Evolutionary conservation across 306 rosid species (phyloP).

Genomic region (Clitoria ternatea): DNA sequence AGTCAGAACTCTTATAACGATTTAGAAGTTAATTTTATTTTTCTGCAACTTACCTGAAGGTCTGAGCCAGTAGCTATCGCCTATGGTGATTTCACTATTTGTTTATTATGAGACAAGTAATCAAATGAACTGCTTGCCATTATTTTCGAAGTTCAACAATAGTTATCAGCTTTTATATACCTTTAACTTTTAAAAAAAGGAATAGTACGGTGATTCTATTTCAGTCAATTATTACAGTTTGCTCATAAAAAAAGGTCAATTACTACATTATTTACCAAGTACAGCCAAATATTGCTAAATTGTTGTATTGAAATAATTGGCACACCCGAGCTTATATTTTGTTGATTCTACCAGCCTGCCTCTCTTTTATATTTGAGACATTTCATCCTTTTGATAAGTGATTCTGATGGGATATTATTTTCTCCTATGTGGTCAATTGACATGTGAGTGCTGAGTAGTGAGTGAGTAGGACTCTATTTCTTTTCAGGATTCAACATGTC

Average conservation of each 20-base stretch:
- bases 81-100: neutral
- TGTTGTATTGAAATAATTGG: neutral
- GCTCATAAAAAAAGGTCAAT: no score
- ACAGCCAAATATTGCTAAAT: neutral
- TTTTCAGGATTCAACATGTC: neutral
- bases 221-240: neutral
- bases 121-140: neutral
- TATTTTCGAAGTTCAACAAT: neutral
- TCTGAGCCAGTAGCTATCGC: neutral
- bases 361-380: neutral
- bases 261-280: neutral
- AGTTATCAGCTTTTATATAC: neutral
- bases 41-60: neutral
- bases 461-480: neutral
- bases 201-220: neutral
- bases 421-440: neutral
- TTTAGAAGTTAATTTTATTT: neutral
- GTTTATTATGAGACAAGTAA: neutral
- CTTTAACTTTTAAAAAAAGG: neutral
- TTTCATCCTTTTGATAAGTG: constrained; percentile 7
- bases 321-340: neutral
- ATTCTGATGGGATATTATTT: neutral
- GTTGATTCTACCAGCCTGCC: neutral
- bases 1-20: neutral
- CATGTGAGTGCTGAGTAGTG: neutral